phyloP scores from a whole-genome alignment of 352 stramenopile genomes.

The Phytopythium montanum region DNA sequence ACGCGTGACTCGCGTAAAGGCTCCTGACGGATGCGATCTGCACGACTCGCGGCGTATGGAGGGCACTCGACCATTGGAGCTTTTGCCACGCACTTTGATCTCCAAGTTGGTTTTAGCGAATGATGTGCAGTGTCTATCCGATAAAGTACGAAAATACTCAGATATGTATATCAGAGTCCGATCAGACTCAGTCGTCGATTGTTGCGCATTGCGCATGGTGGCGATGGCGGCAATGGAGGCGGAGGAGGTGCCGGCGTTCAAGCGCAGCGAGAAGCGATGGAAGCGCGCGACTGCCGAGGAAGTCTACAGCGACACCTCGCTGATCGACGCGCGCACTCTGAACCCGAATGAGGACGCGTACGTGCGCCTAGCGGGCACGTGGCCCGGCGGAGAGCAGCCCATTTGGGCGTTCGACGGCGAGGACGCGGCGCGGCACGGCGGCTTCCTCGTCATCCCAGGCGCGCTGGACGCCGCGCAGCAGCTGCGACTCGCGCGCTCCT shows the following conservation, averaged over 20 bases:
- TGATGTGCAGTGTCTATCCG: neutral
- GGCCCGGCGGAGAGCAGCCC: slow-evolving; percentile 29
- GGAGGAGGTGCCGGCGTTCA: slow-evolving; percentile 41
- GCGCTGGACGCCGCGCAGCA: slow-evolving; percentile 48
- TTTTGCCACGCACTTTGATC: no score
- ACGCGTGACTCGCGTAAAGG: neutral
- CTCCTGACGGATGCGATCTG: neutral
- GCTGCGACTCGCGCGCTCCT: slow-evolving; percentile 45
- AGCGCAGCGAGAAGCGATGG: slow-evolving; percentile 75
- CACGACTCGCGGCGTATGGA: neutral
- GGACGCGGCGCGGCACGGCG: slow-evolving; percentile 32
- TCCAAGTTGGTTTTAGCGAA: neutral
- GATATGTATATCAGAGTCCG: neutral
- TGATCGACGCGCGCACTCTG: slow-evolving; percentile 43
- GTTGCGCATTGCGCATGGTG: no score
- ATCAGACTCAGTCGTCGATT: neutral
- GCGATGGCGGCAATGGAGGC: neutral
- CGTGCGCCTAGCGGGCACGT: slow-evolving; percentile 35
- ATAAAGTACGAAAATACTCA: neutral
- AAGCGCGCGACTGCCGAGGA: slow-evolving; percentile 32
- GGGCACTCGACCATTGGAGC: no score
- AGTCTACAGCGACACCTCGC: slow-evolving; percentile 18
- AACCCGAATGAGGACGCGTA: slow-evolving; percentile 18
- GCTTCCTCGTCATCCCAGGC: slow-evolving; percentile 67
- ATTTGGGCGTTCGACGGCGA: slow-evolving; percentile 50